A percentile compares a stretch with the other conserved stretches of the same genome.
Evolutionary conservation across 2,329 filamentous ascomycete genomes (phyloP).

Genomic region (Penicillium olsonii): DNA sequence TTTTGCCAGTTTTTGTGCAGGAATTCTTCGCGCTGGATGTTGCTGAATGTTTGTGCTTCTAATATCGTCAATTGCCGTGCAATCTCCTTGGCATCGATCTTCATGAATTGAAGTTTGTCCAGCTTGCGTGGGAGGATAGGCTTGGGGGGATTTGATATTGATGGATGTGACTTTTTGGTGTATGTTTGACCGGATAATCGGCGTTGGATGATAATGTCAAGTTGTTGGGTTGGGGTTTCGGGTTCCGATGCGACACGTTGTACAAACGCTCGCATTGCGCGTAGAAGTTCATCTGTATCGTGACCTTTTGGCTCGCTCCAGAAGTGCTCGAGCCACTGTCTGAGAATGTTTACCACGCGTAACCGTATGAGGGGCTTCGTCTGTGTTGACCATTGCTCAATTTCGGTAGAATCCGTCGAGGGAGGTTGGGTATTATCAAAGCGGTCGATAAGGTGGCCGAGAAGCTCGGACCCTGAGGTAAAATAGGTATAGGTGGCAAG

Average conservation of each 20-base stretch:
- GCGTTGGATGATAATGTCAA: constrained; percentile 83
- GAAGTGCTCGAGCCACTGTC: constrained; percentile 94
- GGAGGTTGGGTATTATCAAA: constrained; percentile 86
- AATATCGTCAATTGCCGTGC: constrained; percentile 92
- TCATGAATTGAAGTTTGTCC: constrained; percentile 94
- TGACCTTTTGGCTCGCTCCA: constrained; percentile 83
- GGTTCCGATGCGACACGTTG: constrained; percentile 30
- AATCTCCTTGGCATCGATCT: constrained; percentile 90
- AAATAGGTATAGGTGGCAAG: constrained; percentile 91
- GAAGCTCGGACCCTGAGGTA: constrained; percentile 79
- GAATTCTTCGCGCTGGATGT: constrained; percentile 89
- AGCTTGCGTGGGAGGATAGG: constrained; percentile 95
- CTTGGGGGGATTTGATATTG: constrained; percentile 74
- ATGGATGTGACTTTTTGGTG: constrained; percentile 48
- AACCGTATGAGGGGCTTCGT: constrained; percentile 91
- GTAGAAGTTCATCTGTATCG: constrained; percentile 71
- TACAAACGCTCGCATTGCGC: constrained; percentile 80
- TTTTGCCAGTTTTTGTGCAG: constrained; percentile 97
- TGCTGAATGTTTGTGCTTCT: constrained; percentile 84
- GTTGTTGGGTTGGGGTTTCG: constrained; percentile 58
- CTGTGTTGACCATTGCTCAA: constrained; percentile 77
- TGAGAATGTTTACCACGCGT: constrained; percentile 90
- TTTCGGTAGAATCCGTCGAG: constrained; percentile 68
- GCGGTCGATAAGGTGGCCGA: constrained; percentile 81
- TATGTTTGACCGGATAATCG: constrained; percentile 78